These are phyloP conservation scores for Hypocreales sp. DNA, from an alignment of 2,329 filamentous ascomycete species.

Conservation along the genomic window DNA sequence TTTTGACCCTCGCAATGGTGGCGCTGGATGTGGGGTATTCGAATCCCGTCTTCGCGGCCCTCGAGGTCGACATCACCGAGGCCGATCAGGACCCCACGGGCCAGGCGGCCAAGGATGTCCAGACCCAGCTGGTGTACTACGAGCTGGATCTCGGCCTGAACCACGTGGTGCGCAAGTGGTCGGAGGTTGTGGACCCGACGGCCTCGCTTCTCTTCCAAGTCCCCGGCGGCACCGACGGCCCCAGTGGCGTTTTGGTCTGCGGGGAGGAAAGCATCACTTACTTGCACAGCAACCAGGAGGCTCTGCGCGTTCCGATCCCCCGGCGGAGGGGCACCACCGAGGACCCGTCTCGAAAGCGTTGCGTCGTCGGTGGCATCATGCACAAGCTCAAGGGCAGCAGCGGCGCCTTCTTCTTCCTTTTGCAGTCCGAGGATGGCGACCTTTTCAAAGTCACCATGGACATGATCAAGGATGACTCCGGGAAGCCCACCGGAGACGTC, in stretches of 20 bases:
- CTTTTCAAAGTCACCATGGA: constrained; percentile 93
- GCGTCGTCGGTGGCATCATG: constrained; percentile 84
- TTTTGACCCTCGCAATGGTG: constrained; percentile 74
- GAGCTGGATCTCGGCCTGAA: constrained; percentile 94
- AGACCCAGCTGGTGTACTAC: constrained; percentile 92
- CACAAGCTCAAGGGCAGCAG: constrained; percentile 75
- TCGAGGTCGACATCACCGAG: constrained; percentile 89
- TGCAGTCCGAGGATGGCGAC: constrained; percentile 96
- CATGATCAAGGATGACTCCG: constrained; percentile 69
- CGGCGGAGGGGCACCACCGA: constrained; percentile 76
- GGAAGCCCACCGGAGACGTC: constrained; percentile 67
- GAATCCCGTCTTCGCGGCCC: constrained; percentile 87
- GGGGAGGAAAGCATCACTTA: constrained; percentile 92
- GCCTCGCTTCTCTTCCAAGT: constrained; percentile 89
- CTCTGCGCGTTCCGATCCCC: constrained; percentile 79
- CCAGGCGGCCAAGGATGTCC: constrained; percentile 62
- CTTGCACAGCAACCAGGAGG: constrained; percentile 86
- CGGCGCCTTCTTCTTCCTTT: constrained; percentile 89
- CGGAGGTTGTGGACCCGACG: constrained; percentile 79
- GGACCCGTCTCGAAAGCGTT: constrained; percentile 79
- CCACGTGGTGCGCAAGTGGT: constrained; percentile 94
- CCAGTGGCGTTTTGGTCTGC: constrained; percentile 89
- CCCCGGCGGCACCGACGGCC: constrained; percentile 82
- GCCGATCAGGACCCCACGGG: constrained; percentile 83
- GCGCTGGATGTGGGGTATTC: constrained; percentile 92